Base-by-base conservation (phyloP, 2,329 filamentous ascomycete species). In the Botrytis medusae region DNA sequence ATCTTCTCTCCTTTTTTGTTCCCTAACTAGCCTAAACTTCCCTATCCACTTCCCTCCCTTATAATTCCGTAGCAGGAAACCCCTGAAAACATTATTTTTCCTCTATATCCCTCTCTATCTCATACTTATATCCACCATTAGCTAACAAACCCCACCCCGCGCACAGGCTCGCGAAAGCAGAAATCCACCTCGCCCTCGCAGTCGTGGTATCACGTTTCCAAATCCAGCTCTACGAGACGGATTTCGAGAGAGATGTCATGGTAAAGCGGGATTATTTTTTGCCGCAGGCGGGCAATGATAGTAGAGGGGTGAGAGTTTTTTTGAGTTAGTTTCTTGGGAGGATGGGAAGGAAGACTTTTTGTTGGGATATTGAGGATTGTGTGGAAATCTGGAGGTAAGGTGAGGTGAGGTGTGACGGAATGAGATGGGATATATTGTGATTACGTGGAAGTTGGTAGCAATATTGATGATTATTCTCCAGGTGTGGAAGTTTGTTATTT, bases 101-200 rank as follows among this genome's bases (percentile, higher is more conserved):
- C 10, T 29, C 25, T 8, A 37, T 37, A 48, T 51, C 12, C 34
- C 59, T 14, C 32, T 32, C 18, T 32, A 59, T 1, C 29, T 2
- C 10, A 37, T 25, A n/a, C 18, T 10, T 16, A 7, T 9, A 29
- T 16, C 42, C 20, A 12, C 32, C 4, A 40, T 25, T 18, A 1
- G 20, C 14, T 5, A 42, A 34, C 29, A 32, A 18, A 1, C 16
- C 25, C 22, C 18, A 18, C 34, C 37, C 14, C 22, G n/a, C 48
- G 1, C 6, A 10, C 6, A 68, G 77, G 64, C 73, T 79, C 2
- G 77, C 77, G 22, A 77, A 74, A 74, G 76, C 74, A 20, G 78
- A 79, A 61, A 40, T 79, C 10, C 73, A 76, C 46, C 54, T 78
- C 6, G 67, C 71, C 0, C 42, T 78, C 14, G 76, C 76, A 3